Evolutionary conservation across 345 rosid genomes (phyloP).

Genomic region (Lepidium didymum): DNA sequence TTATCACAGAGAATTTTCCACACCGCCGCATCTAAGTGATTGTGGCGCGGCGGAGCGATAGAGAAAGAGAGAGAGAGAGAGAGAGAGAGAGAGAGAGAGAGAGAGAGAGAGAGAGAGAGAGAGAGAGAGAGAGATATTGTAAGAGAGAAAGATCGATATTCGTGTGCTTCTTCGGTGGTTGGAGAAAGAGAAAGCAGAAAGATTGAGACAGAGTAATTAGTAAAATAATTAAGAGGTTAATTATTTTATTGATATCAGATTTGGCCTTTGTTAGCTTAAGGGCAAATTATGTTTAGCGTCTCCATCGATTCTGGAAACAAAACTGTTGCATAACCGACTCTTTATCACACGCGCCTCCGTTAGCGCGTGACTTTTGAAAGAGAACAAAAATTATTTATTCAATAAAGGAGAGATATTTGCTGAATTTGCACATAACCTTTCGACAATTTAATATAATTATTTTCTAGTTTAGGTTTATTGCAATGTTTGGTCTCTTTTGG

Average conservation of each 20-base stretch:
- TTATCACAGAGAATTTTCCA: background rate
- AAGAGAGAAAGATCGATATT: conserved; percentile 2
- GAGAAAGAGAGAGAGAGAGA: background rate
- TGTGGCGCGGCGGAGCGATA: conserved; percentile 7
- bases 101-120: background rate
- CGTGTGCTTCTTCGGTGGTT: conserved; percentile 28
- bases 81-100: background rate
- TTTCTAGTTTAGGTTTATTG: background rate
- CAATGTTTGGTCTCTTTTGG: conserved; percentile 3
- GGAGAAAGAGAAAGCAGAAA: conserved; percentile 30
- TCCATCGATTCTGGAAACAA: background rate
- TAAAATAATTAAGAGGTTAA: background rate
- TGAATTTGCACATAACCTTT: conserved; percentile 7
- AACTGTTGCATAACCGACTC: background rate
- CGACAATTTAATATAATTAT: background rate
- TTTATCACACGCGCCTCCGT: conserved; percentile 19
- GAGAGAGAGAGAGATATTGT: background rate
- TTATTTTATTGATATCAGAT: background rate
- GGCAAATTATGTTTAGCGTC: background rate
- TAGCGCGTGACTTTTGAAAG: background rate
- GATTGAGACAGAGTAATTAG: conserved; percentile 1
- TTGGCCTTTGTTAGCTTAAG: conserved; percentile 1
- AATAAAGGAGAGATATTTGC: background rate
- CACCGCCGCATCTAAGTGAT: conserved; percentile 21
- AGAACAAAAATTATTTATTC: background rate